Evolutionary conservation across 2,329 filamentous ascomycete species (phyloP).

Genomic region (Aureobasidium vineae): DNA sequence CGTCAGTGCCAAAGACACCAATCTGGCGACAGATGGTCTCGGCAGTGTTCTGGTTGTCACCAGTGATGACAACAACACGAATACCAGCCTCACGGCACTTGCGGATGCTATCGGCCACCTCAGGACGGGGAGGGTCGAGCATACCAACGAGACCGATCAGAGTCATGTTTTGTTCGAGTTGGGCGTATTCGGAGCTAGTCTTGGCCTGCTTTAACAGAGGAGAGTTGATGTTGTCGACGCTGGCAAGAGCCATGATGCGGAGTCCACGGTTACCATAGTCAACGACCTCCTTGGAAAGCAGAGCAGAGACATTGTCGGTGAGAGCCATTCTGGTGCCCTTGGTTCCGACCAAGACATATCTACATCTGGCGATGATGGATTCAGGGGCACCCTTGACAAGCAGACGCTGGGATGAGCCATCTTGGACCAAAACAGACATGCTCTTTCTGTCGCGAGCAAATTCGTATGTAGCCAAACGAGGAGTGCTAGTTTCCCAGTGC

Average conservation of each 20-base stretch:
- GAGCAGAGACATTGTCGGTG: slow-evolving; percentile 63
- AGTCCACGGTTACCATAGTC: slow-evolving; percentile 91
- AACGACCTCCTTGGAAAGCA: slow-evolving; percentile 76
- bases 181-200: slow-evolving; percentile 76
- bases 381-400: slow-evolving; percentile 97
- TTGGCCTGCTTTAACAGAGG: slow-evolving; percentile 70
- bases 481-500: slow-evolving; percentile 74
- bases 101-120: slow-evolving; percentile 80
- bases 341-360: slow-evolving; percentile 72
- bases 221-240: slow-evolving; percentile 69
- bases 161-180: slow-evolving; percentile 92
- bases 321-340: slow-evolving; percentile 75
- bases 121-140: slow-evolving; percentile 92
- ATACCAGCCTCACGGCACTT: slow-evolving; percentile 94
- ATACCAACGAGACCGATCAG: slow-evolving; percentile 91
- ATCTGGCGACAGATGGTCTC: slow-evolving; percentile 98
- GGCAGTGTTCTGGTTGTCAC: slow-evolving; percentile 95
- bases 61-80: slow-evolving; percentile 95
- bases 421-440: slow-evolving; percentile 91
- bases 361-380: slow-evolving; percentile 88
- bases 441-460: slow-evolving; percentile 98
- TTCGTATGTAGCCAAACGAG: slow-evolving; percentile 83
- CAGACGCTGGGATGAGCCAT: slow-evolving; percentile 69
- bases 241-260: slow-evolving; percentile 90
- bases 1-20: slow-evolving; percentile 78